Conservation (phyloP, 108 stramenopile genomes). For the Bacterosira constricta region DNA sequence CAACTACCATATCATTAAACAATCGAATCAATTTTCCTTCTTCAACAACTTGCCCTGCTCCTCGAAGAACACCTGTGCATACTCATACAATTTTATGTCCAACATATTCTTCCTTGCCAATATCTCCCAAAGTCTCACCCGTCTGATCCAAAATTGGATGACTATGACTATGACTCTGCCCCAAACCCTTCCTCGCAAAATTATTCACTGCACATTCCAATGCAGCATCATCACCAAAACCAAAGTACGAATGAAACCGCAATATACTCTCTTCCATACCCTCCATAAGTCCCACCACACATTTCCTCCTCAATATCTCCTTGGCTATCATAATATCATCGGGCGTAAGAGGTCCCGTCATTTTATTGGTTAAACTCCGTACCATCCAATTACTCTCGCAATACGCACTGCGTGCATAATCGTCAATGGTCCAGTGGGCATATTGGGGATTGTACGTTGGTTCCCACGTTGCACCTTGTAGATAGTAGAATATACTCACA, state of each 20-base stretch:
- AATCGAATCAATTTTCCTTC: no score
- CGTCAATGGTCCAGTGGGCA: conserved; percentile 47
- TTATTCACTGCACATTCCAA: conserved; percentile 24
- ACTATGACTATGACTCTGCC: conserved; percentile 31
- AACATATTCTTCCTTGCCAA: conserved; percentile 46
- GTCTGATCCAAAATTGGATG: conserved; percentile 45
- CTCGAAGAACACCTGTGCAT: conserved; percentile 44
- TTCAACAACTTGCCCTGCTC: conserved; percentile 51
- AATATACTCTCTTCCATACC: conserved; percentile 48
- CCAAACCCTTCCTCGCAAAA: conserved; percentile 19
- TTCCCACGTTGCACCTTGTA: conserved; percentile 67
- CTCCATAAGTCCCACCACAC: conserved; percentile 48
- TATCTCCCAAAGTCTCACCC: conserved; percentile 36
- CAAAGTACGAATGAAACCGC: conserved; percentile 48
- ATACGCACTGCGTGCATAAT: conserved; percentile 39
- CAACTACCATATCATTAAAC: no score
- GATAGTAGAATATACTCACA: conserved; percentile 56
- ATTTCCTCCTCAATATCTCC: conserved; percentile 43
- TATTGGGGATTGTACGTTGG: conserved; percentile 47
- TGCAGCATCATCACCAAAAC: conserved; percentile 38
- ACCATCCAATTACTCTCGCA: conserved; percentile 69
- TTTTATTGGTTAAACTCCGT: conserved; percentile 35
- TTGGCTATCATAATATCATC: conserved; percentile 48
- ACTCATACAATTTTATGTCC: conserved; percentile 50
- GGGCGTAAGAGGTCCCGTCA: conserved; percentile 41